A percentile compares a stretch with the other conserved stretches of the same genome.
Conservation (phyloP, 257 asterid genomes). For the Scutellaria baicalensis region DNA sequence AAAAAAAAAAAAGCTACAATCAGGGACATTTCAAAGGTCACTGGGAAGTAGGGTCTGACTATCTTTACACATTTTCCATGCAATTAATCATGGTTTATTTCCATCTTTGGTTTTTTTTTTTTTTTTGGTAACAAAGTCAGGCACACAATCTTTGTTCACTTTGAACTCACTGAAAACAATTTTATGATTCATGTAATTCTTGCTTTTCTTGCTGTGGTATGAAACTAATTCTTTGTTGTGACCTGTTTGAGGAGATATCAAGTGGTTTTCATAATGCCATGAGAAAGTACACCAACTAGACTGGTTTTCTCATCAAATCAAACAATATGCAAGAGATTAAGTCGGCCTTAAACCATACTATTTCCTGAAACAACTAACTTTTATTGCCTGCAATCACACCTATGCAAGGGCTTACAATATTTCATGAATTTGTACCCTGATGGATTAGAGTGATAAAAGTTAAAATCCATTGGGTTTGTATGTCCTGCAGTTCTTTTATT, state of each 20-base stretch:
- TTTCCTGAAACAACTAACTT: neutral
- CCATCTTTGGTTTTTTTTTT: neutral
- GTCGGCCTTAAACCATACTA: neutral
- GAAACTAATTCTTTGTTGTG: neutral
- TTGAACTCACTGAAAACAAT: neutral
- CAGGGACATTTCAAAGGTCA: neutral
- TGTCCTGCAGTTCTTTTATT: neutral
- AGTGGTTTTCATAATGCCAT: neutral
- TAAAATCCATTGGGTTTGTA: neutral
- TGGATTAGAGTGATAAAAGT: neutral
- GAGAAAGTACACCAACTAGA: neutral
- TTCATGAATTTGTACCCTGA: neutral
- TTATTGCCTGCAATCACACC: neutral
- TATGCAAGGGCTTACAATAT: neutral
- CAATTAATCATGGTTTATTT: neutral
- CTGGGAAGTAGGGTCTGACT: neutral
- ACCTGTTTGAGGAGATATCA: neutral
- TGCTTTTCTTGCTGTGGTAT: neutral
- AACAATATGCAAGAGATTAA: neutral
- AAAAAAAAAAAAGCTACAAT: neutral
- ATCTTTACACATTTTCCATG: neutral
- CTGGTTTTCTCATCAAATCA: neutral
- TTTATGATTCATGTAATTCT: neutral
- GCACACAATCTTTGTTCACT: conserved; percentile 1
- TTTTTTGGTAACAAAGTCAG: neutral